These are phyloP conservation scores for Bertia moriformis DNA, from an alignment of 2,329 filamentous ascomycete genomes.

Conservation along the genomic window DNA sequence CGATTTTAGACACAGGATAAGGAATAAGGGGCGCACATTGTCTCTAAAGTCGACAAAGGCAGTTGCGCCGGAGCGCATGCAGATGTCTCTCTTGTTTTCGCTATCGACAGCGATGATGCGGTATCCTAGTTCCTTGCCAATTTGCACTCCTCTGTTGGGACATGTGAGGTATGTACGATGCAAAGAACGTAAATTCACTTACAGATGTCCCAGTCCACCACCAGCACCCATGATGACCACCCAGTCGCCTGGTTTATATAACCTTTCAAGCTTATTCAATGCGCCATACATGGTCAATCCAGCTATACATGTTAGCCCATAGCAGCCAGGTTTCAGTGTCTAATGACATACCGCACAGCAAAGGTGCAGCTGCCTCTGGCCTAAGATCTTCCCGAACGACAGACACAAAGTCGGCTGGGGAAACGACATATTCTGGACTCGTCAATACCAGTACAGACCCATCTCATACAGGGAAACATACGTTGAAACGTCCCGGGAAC, in stretches of 20 bases:
- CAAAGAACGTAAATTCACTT: conserved; percentile 2
- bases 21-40: too few relatives aligned
- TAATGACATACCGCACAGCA: conserved; percentile 19
- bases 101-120: conserved; percentile 20
- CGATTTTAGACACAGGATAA: too few relatives aligned
- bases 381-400: conserved; percentile 14
- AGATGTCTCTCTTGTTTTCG: background rate
- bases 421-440: conserved; percentile 14
- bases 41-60: background rate
- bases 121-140: conserved; percentile 16
- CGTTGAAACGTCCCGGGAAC: conserved; percentile 19
- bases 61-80: background rate
- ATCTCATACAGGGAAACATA: background rate
- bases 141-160: conserved; percentile 18
- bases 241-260: conserved; percentile 16
- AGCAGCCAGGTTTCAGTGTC: background rate
- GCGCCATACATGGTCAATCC: conserved; percentile 21
- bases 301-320: conserved; percentile 7
- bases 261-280: conserved; percentile 18
- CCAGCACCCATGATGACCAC: conserved; percentile 18
- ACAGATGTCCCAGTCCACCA: conserved; percentile 21
- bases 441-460: background rate
- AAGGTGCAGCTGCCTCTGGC: conserved; percentile 16
- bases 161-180: too few relatives aligned
- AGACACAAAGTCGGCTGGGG: conserved; percentile 17